Evolutionary conservation across 768 basidiomycete species (phyloP).

Genomic region (Aureoboletus auriporus): DNA sequence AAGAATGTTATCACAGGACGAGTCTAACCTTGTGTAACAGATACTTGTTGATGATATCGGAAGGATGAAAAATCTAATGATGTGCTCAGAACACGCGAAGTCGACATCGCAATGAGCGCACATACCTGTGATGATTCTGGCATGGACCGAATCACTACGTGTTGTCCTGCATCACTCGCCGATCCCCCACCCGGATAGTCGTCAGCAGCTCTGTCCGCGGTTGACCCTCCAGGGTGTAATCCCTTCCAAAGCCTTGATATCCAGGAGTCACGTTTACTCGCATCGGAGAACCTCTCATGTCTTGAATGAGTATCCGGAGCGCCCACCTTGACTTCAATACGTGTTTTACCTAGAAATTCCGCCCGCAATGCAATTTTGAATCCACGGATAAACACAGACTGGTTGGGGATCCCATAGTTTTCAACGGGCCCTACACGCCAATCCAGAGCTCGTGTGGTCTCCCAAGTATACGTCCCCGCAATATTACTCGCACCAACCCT

Average conservation of each 20-base stretch:
- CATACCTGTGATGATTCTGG: neutral
- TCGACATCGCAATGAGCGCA: too few relatives aligned
- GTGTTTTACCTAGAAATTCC: neutral
- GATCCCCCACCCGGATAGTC: neutral
- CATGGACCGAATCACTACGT: neutral
- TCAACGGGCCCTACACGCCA: slow-evolving; percentile 9
- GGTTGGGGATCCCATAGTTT: slow-evolving; percentile 9
- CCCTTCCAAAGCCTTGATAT: neutral
- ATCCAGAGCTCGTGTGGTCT: slow-evolving; percentile 3
- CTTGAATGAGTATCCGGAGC: neutral
- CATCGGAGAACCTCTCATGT: neutral
- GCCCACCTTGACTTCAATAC: neutral
- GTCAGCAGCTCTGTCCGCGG: neutral
- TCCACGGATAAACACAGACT: slow-evolving; percentile 26
- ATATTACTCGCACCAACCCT: neutral
- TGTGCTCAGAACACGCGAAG: too few relatives aligned
- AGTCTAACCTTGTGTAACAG: neutral
- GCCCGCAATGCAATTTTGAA: slow-evolving; percentile 19
- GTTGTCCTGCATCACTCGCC: neutral
- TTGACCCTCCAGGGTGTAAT: neutral
- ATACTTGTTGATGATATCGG: slow-evolving; percentile 9
- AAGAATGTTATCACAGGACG: neutral
- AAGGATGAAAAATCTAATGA: slow-evolving; percentile 7
- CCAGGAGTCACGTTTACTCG: neutral
- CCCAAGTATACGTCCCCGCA: slow-evolving; percentile 8